Evolutionary conservation across 176 grass and related monocot genomes (phyloP).

Genomic region (Eremochloa ophiuroides): DNA sequence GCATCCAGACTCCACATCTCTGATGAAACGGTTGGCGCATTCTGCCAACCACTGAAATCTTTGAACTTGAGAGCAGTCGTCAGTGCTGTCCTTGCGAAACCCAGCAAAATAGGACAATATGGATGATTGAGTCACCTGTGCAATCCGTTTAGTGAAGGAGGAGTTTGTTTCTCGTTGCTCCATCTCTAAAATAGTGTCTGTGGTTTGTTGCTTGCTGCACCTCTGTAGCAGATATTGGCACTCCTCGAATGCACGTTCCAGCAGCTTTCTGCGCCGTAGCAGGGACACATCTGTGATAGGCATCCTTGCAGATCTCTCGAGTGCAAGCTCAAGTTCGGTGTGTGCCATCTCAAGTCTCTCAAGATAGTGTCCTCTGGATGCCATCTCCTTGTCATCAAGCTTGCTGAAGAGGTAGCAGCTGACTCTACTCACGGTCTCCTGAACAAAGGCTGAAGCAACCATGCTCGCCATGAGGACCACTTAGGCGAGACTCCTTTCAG

Average conservation of each 20-base stretch:
- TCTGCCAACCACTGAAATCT: slow-evolving; percentile 1
- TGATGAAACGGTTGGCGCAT: background rate
- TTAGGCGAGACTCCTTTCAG: no score
- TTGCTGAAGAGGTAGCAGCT: background rate
- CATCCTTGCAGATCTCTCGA: background rate
- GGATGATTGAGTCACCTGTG: background rate
- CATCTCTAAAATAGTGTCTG: background rate
- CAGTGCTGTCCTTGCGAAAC: background rate
- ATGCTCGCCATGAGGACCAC: no score
- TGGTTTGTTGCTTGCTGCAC: background rate
- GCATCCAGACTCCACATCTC: background rate
- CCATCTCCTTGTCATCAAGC: background rate
- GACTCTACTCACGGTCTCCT: no score
- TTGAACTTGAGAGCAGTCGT: background rate
- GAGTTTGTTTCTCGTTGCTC: background rate
- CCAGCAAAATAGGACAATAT: background rate
- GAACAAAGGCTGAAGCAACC: no score
- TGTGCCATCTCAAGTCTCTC: background rate
- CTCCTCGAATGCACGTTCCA: background rate
- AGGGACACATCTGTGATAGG: background rate
- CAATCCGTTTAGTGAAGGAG: background rate
- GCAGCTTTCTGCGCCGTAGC: background rate
- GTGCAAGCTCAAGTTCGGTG: background rate
- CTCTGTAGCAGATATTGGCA: background rate
- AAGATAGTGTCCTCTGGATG: background rate